Conservation (phyloP, 2,329 filamentous ascomycete genomes). For the Alternaria sp. region DNA sequence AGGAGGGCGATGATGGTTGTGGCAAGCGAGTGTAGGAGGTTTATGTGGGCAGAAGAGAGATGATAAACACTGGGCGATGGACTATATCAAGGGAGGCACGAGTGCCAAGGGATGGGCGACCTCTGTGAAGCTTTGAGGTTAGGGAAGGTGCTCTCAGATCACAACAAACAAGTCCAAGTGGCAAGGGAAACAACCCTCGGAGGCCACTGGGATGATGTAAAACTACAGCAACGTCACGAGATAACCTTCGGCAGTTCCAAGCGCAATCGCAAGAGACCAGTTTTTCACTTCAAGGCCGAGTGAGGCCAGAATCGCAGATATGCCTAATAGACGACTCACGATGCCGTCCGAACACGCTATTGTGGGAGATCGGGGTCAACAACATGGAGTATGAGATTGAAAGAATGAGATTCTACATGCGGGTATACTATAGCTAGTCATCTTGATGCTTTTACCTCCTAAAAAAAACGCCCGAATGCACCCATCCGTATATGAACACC, state of each 20-base stretch:
- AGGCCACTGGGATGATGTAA: neutral
- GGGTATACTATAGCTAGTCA: slow-evolving; percentile 11
- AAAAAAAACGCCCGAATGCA: slow-evolving; percentile 1
- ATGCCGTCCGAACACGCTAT: neutral
- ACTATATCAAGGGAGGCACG: slow-evolving; percentile 21
- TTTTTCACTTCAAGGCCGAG: slow-evolving; percentile 18
- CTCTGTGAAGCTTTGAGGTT: slow-evolving; percentile 4
- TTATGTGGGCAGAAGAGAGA: slow-evolving; percentile 20
- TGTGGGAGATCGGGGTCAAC: neutral
- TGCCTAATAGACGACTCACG: neutral
- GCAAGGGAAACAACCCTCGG: slow-evolving; percentile 2
- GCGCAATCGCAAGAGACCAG: slow-evolving; percentile 21
- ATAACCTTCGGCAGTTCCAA: neutral
- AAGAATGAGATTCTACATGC: slow-evolving; percentile 7
- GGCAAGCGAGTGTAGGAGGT: slow-evolving; percentile 39
- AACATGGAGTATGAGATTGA: neutral
- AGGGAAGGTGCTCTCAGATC: slow-evolving; percentile 23
- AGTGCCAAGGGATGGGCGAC: slow-evolving; percentile 29
- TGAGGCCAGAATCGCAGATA: neutral
- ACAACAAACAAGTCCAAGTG: slow-evolving; percentile 27
- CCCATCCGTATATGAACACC: neutral
- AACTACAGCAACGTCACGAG: slow-evolving; percentile 10
- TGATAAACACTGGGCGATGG: slow-evolving; percentile 10
- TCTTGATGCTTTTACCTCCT: neutral
- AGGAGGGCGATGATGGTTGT: slow-evolving; percentile 22